phyloP scores from a whole-genome alignment of 2,329 filamentous ascomycete genomes.

The Apiospora sp. region DNA sequence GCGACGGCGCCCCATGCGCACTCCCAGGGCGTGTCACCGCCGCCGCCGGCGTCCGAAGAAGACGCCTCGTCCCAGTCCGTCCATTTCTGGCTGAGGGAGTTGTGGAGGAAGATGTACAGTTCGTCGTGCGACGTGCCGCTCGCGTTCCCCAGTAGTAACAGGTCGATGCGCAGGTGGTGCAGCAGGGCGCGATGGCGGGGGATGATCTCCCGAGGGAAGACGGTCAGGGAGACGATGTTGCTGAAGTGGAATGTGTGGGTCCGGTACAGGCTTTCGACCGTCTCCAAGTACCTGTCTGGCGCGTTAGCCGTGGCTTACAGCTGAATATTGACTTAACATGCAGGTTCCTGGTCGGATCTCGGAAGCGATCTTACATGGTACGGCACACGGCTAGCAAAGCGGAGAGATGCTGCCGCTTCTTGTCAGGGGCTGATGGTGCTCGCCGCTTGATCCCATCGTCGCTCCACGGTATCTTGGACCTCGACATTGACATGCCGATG shows the following conservation, averaged over 20 bases:
- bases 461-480: neutral
- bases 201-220: conserved; percentile 20
- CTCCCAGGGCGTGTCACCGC: conserved; percentile 21
- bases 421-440: neutral
- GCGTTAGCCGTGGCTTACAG: neutral
- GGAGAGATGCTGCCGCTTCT: neutral
- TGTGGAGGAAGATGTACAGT: conserved; percentile 15
- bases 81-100: conserved; percentile 23
- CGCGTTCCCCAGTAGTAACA: neutral
- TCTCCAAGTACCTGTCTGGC: conserved; percentile 9
- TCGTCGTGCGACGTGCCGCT: neutral
- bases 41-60: neutral
- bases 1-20: conserved; percentile 17
- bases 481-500: neutral
- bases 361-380: too few relatives aligned
- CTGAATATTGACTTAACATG: too few relatives aligned
- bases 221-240: conserved; percentile 21
- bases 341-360: too few relatives aligned
- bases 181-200: conserved; percentile 19
- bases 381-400: neutral
- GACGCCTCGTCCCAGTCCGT: conserved; percentile 1
- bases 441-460: neutral
- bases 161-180: conserved; percentile 22
- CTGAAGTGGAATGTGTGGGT: conserved; percentile 19
- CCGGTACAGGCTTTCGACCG: conserved; percentile 18